Base-by-base conservation (phyloP, 2,329 filamentous ascomycete genomes). In the Myotisia sp. region DNA sequence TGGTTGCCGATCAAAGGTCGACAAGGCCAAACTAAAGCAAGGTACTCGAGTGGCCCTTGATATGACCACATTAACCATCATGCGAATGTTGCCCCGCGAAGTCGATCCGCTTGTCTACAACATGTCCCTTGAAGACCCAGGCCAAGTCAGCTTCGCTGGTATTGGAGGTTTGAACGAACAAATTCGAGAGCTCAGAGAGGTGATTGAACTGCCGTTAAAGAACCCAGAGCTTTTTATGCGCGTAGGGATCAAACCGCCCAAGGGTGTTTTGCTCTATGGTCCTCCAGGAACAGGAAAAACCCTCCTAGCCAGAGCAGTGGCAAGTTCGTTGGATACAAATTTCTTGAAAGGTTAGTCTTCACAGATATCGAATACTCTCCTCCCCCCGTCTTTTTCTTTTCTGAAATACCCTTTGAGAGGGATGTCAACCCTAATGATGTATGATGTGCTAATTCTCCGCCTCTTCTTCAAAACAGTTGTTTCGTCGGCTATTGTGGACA, bases 31-130 rank as follows among this genome's bases (percentile, higher is more conserved):
- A 69, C 67, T 98, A 56, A 98, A 95, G 72, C 90, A 98, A 63
- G 92, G 92, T 50, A 94, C 87, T 18, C 83, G 90, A 53, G 90
- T 98, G 36, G 87, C 90, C 21, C 77, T 98, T 40, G 90, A 98
- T 54, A 98, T 98, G 90, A 98, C 90, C 33, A 98, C 90, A 13
- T 79, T 98, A 47, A 98, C 90, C 41, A 98, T 98, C 62, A 98
- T 98, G 90, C 83, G 90, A 53, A 98, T 98, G 90, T 71, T 98
- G 29, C 92, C 90, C 40, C 80, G 90, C 58, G 90, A 98, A 67
- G 92, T 98, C 55, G 90, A 98, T 55, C 90, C 90, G 13, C 70
- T 98, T 47, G 90, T 98, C 47, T 98, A 98, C 73, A 98, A 98
- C 69, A 98, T 98, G 90, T 98, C 90, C 13, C 64, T 98, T 49